Evolutionary conservation across 495 filamentous ascomycete species (phyloP), one percentile per base, ranked within the genome.

Genomic region (Pyronema omphalodes): DNA sequence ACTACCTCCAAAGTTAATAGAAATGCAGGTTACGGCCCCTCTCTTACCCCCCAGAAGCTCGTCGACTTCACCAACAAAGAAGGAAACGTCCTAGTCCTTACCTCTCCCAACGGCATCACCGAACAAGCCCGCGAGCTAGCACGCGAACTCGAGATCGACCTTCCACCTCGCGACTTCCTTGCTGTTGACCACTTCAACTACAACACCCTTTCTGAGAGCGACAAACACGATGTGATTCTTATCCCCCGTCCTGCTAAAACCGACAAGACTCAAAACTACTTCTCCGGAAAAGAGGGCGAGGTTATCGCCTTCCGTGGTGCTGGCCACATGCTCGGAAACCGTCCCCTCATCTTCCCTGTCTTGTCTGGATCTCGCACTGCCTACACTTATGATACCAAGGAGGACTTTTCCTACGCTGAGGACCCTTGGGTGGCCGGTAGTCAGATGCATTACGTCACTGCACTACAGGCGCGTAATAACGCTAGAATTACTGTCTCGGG

Each of bases 161-260:
- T 95, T 11, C 82, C 93, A n/a, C 69, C 74, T 3, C 63, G 69
- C 17, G 93, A 94, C 64, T 83, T 86, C 58, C 81, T 81, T 39
- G 81, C 91, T 0, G 79, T 96, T 41, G 91, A 98, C 67, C 91
- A 98, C 74, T 94, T 94, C 77, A 85, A 86, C 70, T 86, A 93
- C 69, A 89, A 95, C 62, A 75, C 75, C 39, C 52, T 76, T 33
- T 86, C 80, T 51, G 79, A 86, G 9, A 56, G 76, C 36, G 87
- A 94, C 56, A 79, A 79, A 64, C 91, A 96, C 69, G 86, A 95
- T 71, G 83, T 94, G 33, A 75, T 96, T 47, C 69, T 95, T 41
- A 70, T 94, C 34, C 76, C 80, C 23, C 60, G 61, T 9, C 61
- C 61, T 6, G 11, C 53, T 11, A 29, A 53, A 23, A 60, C 61